phyloP scores from a whole-genome alignment of 768 basidiomycete genomes.

The Xerocomus brunneocitrinus region DNA sequence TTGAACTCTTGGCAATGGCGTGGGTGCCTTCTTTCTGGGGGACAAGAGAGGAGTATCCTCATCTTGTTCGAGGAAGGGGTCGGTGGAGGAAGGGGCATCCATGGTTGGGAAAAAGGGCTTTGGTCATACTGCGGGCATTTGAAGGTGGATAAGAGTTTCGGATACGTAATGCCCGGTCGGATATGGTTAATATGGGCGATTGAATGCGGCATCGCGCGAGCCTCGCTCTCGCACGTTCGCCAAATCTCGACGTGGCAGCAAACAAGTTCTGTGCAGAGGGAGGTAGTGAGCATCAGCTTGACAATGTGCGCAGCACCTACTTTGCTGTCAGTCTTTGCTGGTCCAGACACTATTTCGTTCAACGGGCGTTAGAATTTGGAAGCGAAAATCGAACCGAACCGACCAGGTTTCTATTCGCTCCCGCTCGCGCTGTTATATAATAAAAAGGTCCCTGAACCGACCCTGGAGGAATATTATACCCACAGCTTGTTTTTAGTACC shows the following conservation, averaged over 20 bases:
- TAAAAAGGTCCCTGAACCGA: no score
- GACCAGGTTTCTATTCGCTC: not conserved
- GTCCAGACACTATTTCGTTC: no score
- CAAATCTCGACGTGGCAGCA: not conserved
- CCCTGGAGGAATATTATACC: no score
- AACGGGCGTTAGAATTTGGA: not conserved
- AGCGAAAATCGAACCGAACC: not conserved
- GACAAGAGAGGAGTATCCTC: conserved; percentile 12
- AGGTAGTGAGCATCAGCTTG: not conserved
- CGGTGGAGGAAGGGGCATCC: not conserved
- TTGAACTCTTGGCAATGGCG: conserved; percentile 38
- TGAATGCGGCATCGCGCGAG: not conserved
- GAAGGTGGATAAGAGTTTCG: not conserved
- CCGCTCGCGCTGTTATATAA: not conserved
- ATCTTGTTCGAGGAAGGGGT: conserved; percentile 5
- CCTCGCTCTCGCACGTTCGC: not conserved
- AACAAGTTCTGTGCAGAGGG: not conserved
- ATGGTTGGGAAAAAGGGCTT: not conserved
- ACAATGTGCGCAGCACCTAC: not conserved
- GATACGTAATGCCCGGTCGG: not conserved
- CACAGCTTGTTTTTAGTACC: no score
- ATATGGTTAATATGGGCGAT: not conserved
- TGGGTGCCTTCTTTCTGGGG: conserved; percentile 7
- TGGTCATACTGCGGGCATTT: not conserved
- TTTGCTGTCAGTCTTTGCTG: not conserved